Evolutionary conservation across 2,329 filamentous ascomycete genomes (phyloP).

Genomic region (Ophiostoma novo-ulmi): DNA sequence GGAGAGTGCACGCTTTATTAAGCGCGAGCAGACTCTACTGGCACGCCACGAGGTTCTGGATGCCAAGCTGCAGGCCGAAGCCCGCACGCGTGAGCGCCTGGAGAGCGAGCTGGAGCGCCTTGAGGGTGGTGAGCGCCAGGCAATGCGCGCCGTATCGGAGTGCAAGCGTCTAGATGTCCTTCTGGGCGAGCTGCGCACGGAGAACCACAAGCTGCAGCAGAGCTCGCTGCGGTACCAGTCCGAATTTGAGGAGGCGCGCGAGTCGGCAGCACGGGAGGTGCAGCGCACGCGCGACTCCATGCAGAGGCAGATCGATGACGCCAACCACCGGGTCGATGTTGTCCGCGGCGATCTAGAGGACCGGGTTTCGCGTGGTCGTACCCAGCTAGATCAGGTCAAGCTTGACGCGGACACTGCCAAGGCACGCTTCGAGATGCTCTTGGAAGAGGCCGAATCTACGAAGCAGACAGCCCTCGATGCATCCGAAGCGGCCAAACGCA

Average conservation of each 20-base stretch:
- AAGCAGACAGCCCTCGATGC: constrained; percentile 38
- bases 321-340: constrained; percentile 79
- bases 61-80: constrained; percentile 68
- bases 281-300: constrained; percentile 73
- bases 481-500: constrained; percentile 35
- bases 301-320: constrained; percentile 74
- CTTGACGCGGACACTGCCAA: constrained; percentile 76
- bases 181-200: constrained; percentile 54
- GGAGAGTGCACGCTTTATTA: constrained; percentile 73
- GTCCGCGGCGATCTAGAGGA: constrained; percentile 77
- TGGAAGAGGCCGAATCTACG: constrained; percentile 71
- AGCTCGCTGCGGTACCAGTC: constrained; percentile 65
- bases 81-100: constrained; percentile 61
- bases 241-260: constrained; percentile 77
- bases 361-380: constrained; percentile 65
- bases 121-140: constrained; percentile 59
- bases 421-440: constrained; percentile 74
- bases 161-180: constrained; percentile 55
- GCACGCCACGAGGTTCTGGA: constrained; percentile 77
- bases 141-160: constrained; percentile 59
- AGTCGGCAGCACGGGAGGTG: constrained; percentile 72
- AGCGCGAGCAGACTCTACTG: constrained; percentile 72
- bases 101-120: constrained; percentile 62
- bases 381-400: constrained; percentile 70
- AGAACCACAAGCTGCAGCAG: constrained; percentile 69